Evolutionary conservation across 106 monocot genomes (phyloP).

Genomic region (Hemerocallis citrina): DNA sequence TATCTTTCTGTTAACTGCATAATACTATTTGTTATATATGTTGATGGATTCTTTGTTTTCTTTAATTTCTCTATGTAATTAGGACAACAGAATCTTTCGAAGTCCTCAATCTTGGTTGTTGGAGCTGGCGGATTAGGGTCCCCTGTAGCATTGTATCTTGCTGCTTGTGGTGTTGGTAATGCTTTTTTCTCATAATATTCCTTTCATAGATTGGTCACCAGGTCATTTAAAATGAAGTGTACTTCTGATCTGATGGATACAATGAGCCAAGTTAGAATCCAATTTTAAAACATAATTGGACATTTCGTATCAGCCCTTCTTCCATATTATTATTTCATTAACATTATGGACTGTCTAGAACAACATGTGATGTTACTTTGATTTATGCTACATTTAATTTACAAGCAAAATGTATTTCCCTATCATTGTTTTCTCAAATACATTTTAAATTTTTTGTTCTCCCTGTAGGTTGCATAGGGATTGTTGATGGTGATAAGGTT

Average conservation of each 20-base stretch:
- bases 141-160: constrained; percentile 85
- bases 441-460: constrained; percentile 6
- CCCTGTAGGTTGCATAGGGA: constrained; percentile 20
- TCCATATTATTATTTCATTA: neutral
- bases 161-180: constrained; percentile 91
- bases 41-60: neutral
- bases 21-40: no score
- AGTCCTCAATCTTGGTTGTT: constrained; percentile 82
- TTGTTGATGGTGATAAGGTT: constrained; percentile 20
- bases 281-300: neutral
- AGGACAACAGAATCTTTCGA: constrained; percentile 73
- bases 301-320: neutral
- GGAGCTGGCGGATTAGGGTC: constrained; percentile 99
- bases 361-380: neutral
- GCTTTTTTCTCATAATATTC: constrained; percentile 6
- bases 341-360: neutral
- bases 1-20: no score
- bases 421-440: neutral
- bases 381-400: neutral
- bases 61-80: neutral
- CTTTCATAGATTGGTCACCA: no score
- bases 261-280: no score
- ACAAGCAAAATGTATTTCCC: neutral
- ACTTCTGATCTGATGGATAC: no score
- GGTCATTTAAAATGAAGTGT: no score